phyloP scores from a whole-genome alignment of 192 early-diverging fungal genomes.

The Borealophlyctis nickersoniae region DNA sequence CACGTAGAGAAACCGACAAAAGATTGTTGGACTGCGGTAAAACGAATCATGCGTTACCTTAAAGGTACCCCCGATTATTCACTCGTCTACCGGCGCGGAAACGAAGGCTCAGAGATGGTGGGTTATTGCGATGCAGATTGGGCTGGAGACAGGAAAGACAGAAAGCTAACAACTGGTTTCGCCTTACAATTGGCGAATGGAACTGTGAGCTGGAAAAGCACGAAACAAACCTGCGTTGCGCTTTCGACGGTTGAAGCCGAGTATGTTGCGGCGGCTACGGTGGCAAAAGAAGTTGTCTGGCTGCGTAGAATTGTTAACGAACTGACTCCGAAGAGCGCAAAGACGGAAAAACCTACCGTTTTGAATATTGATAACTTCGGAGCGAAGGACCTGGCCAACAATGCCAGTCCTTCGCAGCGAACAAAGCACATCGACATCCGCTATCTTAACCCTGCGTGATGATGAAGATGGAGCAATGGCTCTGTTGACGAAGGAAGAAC shows the following conservation, averaged over 20 bases:
- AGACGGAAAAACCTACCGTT: too few relatives aligned
- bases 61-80: neutral
- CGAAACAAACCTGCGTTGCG: neutral
- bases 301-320: neutral
- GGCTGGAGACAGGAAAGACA: neutral
- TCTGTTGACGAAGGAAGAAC: too few relatives aligned
- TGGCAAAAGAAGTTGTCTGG: conserved; percentile 5
- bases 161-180: neutral
- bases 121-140: neutral
- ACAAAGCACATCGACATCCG: conserved; percentile 41
- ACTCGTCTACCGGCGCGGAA: neutral
- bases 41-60: neutral
- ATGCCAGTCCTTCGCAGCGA: conserved; percentile 25
- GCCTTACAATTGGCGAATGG: neutral
- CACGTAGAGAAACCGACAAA: neutral
- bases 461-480: too few relatives aligned
- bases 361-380: conserved; percentile 16
- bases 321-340: neutral
- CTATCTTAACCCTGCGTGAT: too few relatives aligned
- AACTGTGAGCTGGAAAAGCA: neutral
- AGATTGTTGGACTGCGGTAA: neutral
- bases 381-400: conserved; percentile 18
- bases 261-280: conserved; percentile 10
- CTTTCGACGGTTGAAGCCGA: conserved; percentile 6
- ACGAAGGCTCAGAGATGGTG: neutral